A percentile compares a stretch with the other conserved stretches of the same genome.
These are phyloP conservation scores for Prinsepia uniflora DNA, from an alignment of 306 rosid genomes.

Conservation along the genomic window DNA sequence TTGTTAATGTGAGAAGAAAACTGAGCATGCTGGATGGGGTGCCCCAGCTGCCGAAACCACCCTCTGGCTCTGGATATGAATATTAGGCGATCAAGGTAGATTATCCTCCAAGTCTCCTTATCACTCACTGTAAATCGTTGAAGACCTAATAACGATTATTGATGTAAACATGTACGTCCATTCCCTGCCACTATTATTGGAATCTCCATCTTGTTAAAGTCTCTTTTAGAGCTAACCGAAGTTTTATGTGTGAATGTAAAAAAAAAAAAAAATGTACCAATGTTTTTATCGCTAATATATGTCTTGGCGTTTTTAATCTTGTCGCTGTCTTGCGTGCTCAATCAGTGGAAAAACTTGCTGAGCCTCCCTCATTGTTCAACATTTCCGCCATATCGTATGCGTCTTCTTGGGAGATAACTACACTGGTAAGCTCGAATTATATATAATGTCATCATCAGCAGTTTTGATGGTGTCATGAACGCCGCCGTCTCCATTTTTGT, in stretches of 20 bases:
- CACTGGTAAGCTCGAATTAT: no score
- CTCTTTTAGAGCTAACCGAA: constrained; percentile 12
- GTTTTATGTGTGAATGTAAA: not conserved
- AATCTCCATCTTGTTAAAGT: not conserved
- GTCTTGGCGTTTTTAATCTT: not conserved
- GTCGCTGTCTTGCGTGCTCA: not conserved
- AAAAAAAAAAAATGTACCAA: not conserved
- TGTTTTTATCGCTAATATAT: not conserved
- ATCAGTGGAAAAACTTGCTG: no score
- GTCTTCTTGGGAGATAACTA: no score
- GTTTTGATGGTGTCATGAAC: constrained; percentile 1
- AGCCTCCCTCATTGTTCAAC: not conserved
- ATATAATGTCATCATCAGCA: no score
- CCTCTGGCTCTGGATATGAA: constrained; percentile 67
- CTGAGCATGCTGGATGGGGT: constrained; percentile 70
- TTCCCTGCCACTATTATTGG: not conserved
- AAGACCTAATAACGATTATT: constrained; percentile 3
- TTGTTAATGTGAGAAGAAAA: constrained; percentile 76
- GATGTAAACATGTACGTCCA: constrained; percentile 13
- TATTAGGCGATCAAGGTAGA: constrained; percentile 30
- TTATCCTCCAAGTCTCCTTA: not conserved
- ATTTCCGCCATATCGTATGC: not conserved
- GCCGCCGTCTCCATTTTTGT: constrained; percentile 35
- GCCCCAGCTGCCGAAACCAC: constrained; percentile 67
- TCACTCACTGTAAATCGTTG: constrained; percentile 20